Base-by-base conservation (phyloP, 495 filamentous ascomycete genomes). In the Penicillium robsamsonii region DNA sequence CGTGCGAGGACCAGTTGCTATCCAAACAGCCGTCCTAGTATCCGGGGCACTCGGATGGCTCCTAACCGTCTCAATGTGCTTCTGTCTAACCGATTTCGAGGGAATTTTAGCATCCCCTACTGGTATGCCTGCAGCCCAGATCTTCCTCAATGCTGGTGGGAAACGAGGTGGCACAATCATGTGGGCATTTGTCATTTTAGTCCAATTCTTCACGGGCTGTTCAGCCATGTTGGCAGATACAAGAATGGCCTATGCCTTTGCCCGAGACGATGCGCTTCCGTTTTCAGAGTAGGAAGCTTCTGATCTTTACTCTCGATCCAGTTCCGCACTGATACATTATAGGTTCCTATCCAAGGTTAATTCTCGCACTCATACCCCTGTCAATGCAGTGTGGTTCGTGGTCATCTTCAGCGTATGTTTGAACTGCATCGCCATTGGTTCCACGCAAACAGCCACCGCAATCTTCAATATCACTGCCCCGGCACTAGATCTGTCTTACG, bases 381-480 rank as follows among this genome's bases (percentile, higher is more conserved):
- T 88, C 58, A 86, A 87, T 58, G 78, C 83, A 6, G 86, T 89
- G 57, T 89, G 86, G 86, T 83, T 88, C 44, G 84, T 89, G 50
- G 86, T 88, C 11, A 46, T 80, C 50, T 85, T 84, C 71, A 85
- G 81, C 62, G 73, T 75, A 55, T 70, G 70, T 20, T 77, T 89
- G 27, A 85, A 84, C 57, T 78, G 82, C 46, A 87, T 89, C 63
- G 86, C 81, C n/a, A 84, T 89, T 38, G 86, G 85, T 13, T 80
- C 74, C 18, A 84, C 82, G n/a, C 68, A 85, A 61, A 88, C 87
- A 2, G 86, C 87, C 31, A 74, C 84, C 5, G 81, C 84, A 10
- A 87, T 90, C 55, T 90, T 89, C 75, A 86, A 79, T 67, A 79
- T 89, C 64, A 88, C 85, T 6, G 86, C 87, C 0, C 87, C 87